Evolutionary conservation across 2,329 filamentous ascomycete genomes (phyloP), one percentile per base, ranked within the genome.

Genomic region (Xylariaceae sp.): DNA sequence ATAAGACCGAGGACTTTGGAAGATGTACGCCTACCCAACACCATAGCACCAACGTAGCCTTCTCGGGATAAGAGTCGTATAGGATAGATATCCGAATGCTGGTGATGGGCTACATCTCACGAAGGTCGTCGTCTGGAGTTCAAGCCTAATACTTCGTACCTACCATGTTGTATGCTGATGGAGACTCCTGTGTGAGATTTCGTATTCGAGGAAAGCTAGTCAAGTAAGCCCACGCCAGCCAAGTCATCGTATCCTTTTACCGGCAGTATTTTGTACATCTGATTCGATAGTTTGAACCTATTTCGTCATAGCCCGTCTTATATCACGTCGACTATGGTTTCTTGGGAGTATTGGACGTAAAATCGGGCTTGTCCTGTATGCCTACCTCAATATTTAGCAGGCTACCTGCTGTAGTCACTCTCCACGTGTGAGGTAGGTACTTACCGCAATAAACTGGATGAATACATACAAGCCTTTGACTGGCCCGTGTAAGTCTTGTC

Each of bases 121-220:
- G 32, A 9, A 34, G 13, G 32, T 34, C 32, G 32, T 34, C 10
- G 13, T 34, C 13, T 34, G 32, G 13, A 10, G 32, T 34, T 34
- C 9, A 34, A 22, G 36, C 19, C 36, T 34, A 26, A 43, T 34
- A 34, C 6, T 34, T 30, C 1, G 29, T 13, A 15, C 9, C 9
- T 34, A 34, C 32, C 13, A 26, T 34, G 32, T 13, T 34, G 8
- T 42, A 49, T 30, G n/a, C 6, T 9, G 37, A 57, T 46, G 48
- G 54, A 52, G 52, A 47, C 47, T 56, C 47, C 39, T 48, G 26
- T 45, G 45, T 15, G 18, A 51, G 47, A 41, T 54, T 49, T 54
- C 52, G 49, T 57, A 52, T 55, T 57, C 55, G 22, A 50, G 52
- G 42, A 47, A 42, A 55, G 48, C 40, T 55, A 57, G 5, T 26